phyloP scores from a whole-genome alignment of 768 basidiomycete species.

The Lactarius indigo region DNA sequence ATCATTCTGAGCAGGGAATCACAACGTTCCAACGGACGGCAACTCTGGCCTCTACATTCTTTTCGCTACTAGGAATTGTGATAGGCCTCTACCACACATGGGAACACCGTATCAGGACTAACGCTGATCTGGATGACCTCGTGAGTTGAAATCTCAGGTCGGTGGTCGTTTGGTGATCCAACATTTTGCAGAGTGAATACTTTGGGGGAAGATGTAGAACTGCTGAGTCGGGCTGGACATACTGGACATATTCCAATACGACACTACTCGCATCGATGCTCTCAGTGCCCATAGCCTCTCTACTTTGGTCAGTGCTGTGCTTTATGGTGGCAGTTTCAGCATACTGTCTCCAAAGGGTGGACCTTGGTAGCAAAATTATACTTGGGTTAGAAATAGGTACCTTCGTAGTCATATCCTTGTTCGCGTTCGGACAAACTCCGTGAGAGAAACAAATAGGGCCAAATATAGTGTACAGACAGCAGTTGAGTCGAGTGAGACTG shows the following conservation, averaged over 20 bases:
- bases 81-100: constrained; percentile 11
- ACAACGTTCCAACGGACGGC: constrained; percentile 15
- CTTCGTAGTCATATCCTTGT: background rate
- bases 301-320: constrained; percentile 13
- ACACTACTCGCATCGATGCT: constrained; percentile 10
- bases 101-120: constrained; percentile 5
- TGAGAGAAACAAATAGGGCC: constrained; percentile 11
- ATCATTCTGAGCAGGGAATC: background rate
- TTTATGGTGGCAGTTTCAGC: constrained; percentile 10
- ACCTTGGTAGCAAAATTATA: background rate
- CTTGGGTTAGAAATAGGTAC: constrained; percentile 8
- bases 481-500: background rate
- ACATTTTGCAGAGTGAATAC: constrained; percentile 5
- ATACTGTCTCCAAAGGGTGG: constrained; percentile 5
- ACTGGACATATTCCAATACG: constrained; percentile 2
- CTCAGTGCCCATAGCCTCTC: constrained; percentile 13
- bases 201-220: background rate
- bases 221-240: background rate
- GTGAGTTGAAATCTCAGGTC: background rate
- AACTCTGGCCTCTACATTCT: background rate
- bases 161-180: background rate
- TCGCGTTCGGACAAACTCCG: background rate
- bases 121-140: constrained; percentile 12
- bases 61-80: constrained; percentile 10
- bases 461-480: constrained; percentile 4